Evolutionary conservation across 352 stramenopile genomes (phyloP).

Genomic region (Globisporangium recalcitrans): DNA sequence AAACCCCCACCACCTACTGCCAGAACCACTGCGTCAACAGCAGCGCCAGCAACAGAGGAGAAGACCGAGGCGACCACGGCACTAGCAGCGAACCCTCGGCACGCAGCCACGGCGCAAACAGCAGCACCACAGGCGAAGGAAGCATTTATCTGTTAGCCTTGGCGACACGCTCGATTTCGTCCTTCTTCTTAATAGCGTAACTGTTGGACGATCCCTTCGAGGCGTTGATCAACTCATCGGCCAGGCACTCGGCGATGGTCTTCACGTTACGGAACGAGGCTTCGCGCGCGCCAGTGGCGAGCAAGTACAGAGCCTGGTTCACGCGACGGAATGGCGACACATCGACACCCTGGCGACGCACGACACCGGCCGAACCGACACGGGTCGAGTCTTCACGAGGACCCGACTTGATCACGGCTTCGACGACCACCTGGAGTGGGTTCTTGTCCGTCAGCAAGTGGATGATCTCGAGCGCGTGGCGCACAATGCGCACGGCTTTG

Average conservation of each 20-base stretch:
- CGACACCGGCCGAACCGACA: conserved; percentile 98
- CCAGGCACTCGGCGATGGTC: conserved; percentile 99
- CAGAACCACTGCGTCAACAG: conserved; percentile 1
- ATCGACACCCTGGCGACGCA: conserved; percentile 99
- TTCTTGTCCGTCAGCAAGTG: conserved; percentile 99
- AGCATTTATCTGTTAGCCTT: conserved; percentile 99
- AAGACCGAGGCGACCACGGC: neutral
- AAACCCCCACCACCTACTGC: neutral
- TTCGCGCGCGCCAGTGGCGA: conserved; percentile 96
- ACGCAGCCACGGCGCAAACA: neutral
- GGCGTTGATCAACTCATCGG: conserved; percentile 99
- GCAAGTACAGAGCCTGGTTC: conserved; percentile 98
- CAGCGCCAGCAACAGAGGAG: neutral
- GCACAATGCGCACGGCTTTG: conserved; percentile 97
- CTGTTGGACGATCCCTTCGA: conserved; percentile 99
- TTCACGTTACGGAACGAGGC: conserved; percentile 99
- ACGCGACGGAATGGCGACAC: conserved; percentile 99
- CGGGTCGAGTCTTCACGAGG: conserved; percentile 99
- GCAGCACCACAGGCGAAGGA: conserved; percentile 9
- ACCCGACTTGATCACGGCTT: conserved; percentile 92
- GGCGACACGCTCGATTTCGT: conserved; percentile 99
- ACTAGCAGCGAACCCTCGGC: neutral
- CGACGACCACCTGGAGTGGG: conserved; percentile 96
- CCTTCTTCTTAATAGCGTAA: conserved; percentile 99
- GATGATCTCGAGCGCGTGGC: conserved; percentile 99